These are phyloP conservation scores for Pleurotus pulmonarius DNA, from an alignment of 768 basidiomycete species.

Conservation along the genomic window DNA sequence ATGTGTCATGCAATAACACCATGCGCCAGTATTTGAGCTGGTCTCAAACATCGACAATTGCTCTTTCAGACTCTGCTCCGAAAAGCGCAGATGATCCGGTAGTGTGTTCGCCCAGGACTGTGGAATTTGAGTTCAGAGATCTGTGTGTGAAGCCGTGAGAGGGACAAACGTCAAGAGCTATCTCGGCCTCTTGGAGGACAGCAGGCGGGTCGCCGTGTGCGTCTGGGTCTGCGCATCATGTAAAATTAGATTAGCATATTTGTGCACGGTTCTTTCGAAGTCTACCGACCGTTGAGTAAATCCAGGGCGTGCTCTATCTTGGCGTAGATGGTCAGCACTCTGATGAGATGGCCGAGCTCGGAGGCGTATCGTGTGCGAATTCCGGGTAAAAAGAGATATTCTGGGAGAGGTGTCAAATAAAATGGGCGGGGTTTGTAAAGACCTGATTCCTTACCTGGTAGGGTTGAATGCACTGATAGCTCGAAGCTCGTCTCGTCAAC, in stretches of 20 bases:
- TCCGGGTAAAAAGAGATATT: constrained; percentile 65
- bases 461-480: constrained; percentile 55
- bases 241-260: neutral
- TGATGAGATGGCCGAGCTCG: constrained; percentile 75
- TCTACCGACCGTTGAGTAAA: constrained; percentile 41
- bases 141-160: neutral
- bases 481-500: constrained; percentile 82
- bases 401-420: constrained; percentile 26
- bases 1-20: constrained; percentile 80
- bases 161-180: constrained; percentile 38
- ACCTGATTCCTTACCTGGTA: constrained; percentile 39
- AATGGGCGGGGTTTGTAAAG: neutral
- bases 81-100: constrained; percentile 70
- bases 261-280: neutral
- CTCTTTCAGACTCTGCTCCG: constrained; percentile 61
- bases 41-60: constrained; percentile 80
- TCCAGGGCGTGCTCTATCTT: constrained; percentile 57
- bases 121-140: neutral
- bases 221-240: constrained; percentile 25
- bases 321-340: constrained; percentile 60
- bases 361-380: constrained; percentile 60
- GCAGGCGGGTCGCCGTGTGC: constrained; percentile 27
- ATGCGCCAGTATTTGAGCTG: constrained; percentile 71
- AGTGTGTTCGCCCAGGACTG: constrained; percentile 66
- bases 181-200: constrained; percentile 37